Conservation (phyloP, 208 protist species). For the Trypanosoma congolense region DNA sequence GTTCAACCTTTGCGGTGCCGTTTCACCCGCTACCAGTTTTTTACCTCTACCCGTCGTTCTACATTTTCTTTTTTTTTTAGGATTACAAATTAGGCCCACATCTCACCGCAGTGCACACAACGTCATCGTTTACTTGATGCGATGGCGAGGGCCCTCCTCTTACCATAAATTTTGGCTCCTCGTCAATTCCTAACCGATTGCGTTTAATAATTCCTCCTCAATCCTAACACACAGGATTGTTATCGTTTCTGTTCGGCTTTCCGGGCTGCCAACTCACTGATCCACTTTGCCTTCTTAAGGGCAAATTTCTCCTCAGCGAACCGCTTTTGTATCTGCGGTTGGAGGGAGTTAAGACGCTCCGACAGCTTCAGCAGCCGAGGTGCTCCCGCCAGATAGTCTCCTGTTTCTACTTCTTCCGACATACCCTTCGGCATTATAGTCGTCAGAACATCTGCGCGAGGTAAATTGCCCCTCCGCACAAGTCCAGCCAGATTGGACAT, state of each 20-base stretch:
- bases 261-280: constrained; percentile 10
- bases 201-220: background rate
- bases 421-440: constrained; percentile 57
- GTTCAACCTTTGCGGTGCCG: too few relatives aligned
- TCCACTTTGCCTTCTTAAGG: constrained; percentile 19
- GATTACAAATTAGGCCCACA: too few relatives aligned
- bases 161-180: too few relatives aligned
- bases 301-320: constrained; percentile 27
- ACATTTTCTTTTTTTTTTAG: too few relatives aligned
- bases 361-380: constrained; percentile 57
- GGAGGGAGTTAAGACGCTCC: constrained; percentile 52
- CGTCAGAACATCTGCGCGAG: constrained; percentile 47
- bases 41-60: too few relatives aligned
- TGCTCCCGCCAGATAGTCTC: constrained; percentile 53
- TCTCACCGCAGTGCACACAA: too few relatives aligned
- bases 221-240: background rate
- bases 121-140: too few relatives aligned
- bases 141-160: too few relatives aligned
- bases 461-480: constrained; percentile 36
- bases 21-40: too few relatives aligned
- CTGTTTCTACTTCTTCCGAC: constrained; percentile 22
- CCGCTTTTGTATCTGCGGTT: constrained; percentile 76
- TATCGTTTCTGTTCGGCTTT: constrained; percentile 3
- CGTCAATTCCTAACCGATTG: too few relatives aligned
- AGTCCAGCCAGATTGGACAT: constrained; percentile 71